These are phyloP conservation scores for Fusarium subglutinans DNA, from an alignment of 2,329 filamentous ascomycete genomes.

Conservation along the genomic window DNA sequence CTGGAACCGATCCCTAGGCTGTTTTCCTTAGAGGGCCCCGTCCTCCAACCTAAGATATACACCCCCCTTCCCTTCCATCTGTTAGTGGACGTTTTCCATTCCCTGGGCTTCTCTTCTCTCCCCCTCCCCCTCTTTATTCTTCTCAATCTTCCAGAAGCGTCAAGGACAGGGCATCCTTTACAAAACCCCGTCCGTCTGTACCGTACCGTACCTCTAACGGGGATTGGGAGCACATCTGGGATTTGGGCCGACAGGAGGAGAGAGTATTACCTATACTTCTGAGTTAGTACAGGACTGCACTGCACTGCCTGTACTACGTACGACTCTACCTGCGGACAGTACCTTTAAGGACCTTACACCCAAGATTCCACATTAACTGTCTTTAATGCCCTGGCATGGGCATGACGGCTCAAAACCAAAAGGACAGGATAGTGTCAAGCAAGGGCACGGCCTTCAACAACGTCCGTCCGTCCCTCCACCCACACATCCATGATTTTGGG, in stretches of 20 bases:
- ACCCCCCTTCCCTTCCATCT: constrained; percentile 17
- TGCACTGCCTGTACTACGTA: constrained; percentile 7
- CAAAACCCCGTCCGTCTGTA: constrained; percentile 21
- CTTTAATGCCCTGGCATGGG: constrained; percentile 35
- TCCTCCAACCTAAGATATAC: constrained; percentile 9
- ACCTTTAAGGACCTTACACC: not conserved
- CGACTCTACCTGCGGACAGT: constrained; percentile 5
- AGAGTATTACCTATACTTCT: constrained; percentile 1
- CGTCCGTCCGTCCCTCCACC: constrained; percentile 16
- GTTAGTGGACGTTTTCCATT: constrained; percentile 11
- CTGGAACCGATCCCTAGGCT: constrained; percentile 16
- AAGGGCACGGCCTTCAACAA: constrained; percentile 31
- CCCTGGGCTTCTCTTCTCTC: not conserved
- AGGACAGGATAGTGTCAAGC: constrained; percentile 7
- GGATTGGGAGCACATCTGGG: constrained; percentile 37
- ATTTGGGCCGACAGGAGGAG: constrained; percentile 27
- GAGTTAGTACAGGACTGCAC: not conserved
- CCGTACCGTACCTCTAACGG: constrained; percentile 3
- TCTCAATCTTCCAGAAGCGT: constrained; percentile 38
- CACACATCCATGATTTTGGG: constrained; percentile 22
- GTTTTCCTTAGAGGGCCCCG: constrained; percentile 11
- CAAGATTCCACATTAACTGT: constrained; percentile 24
- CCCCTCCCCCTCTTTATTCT: constrained; percentile 30
- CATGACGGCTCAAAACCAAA: constrained; percentile 33
- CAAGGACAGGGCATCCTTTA: constrained; percentile 34